Conservation (phyloP, 2,329 filamentous ascomycete genomes). For the Aspergillus sp. region DNA sequence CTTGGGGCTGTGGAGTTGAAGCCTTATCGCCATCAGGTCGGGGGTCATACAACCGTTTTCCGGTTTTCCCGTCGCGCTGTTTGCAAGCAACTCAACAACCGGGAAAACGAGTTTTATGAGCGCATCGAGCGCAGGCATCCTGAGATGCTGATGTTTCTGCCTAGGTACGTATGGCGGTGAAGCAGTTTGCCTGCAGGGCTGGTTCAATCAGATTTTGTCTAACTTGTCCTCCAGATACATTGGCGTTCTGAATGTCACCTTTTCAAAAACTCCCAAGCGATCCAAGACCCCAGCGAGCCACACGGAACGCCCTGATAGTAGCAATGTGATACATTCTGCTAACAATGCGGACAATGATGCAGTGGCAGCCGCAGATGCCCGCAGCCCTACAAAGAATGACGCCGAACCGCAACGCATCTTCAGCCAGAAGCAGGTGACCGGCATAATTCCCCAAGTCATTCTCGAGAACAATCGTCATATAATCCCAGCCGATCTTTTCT, state of each 20-base stretch:
- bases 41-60: slow-evolving; percentile 94
- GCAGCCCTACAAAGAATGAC: slow-evolving; percentile 18
- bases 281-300: slow-evolving; percentile 46
- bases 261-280: slow-evolving; percentile 76
- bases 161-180: slow-evolving; percentile 54
- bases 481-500: slow-evolving; percentile 79
- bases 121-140: slow-evolving; percentile 89
- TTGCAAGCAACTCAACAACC: slow-evolving; percentile 96
- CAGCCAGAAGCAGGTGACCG: slow-evolving; percentile 74
- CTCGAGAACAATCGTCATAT: slow-evolving; percentile 95
- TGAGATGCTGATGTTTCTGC: slow-evolving; percentile 85
- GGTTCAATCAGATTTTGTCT: not conserved
- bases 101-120: slow-evolving; percentile 98
- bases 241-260: slow-evolving; percentile 93
- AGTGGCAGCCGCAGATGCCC: slow-evolving; percentile 13
- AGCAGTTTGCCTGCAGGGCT: slow-evolving; percentile 18
- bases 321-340: slow-evolving; percentile 6
- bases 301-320: slow-evolving; percentile 20
- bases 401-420: slow-evolving; percentile 55
- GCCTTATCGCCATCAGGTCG: slow-evolving; percentile 95
- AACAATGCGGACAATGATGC: slow-evolving; percentile 17
- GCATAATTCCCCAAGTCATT: slow-evolving; percentile 82
- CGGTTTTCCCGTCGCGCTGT: slow-evolving; percentile 92
- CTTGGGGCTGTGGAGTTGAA: slow-evolving; percentile 93
- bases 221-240: slow-evolving; percentile 69